phyloP scores from a whole-genome alignment of 2,329 filamentous ascomycete genomes.

The Emmonsiellopsis sp. region DNA sequence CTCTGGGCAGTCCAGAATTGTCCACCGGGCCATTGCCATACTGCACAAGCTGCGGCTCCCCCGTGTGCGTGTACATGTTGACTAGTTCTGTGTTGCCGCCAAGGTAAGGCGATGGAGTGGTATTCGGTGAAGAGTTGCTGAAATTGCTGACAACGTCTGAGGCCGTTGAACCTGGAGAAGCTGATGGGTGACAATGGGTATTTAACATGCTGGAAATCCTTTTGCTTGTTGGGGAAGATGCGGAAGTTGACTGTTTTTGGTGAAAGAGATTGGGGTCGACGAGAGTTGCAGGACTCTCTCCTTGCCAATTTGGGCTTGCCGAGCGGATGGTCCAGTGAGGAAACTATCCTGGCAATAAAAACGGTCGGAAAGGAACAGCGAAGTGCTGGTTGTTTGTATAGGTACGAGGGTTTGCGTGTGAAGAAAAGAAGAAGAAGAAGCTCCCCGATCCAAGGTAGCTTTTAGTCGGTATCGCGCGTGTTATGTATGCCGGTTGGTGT shows the following conservation, averaged over 20 bases:
- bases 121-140: slow-evolving; percentile 5
- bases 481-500: slow-evolving; percentile 1
- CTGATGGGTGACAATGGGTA: slow-evolving; percentile 7
- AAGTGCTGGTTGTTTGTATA: neutral
- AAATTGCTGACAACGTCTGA: slow-evolving; percentile 8
- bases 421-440: neutral
- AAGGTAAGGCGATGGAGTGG: slow-evolving; percentile 2
- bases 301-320: neutral
- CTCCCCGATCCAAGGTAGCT: neutral
- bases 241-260: neutral
- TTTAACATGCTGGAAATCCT: neutral
- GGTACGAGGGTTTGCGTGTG: neutral
- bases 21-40: neutral
- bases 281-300: neutral
- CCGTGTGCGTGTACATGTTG: slow-evolving; percentile 3
- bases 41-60: neutral
- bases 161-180: slow-evolving; percentile 12
- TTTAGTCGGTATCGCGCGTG: neutral
- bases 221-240: neutral
- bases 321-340: neutral
- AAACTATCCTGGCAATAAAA: neutral
- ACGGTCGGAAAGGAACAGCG: neutral
- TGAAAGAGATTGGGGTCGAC: neutral
- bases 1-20: neutral
- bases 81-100: slow-evolving; percentile 1